These are phyloP conservation scores for Metroxylon sagu DNA, from an alignment of 176 grass and related monocot species.

Conservation along the genomic window DNA sequence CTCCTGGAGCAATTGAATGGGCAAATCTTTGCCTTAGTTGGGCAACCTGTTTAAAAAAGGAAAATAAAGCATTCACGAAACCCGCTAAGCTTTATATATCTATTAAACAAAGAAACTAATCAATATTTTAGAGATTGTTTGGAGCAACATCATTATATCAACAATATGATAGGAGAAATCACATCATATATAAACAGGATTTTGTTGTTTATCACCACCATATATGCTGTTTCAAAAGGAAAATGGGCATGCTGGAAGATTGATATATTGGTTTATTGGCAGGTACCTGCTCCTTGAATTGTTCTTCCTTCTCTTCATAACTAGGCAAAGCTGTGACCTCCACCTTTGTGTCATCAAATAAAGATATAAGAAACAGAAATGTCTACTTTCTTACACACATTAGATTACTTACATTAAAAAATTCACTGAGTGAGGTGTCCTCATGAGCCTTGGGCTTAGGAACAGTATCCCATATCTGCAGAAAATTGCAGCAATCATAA, in stretches of 20 bases:
- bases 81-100: too few species aligned
- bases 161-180: too few species aligned
- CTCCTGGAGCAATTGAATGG: slow-evolving; percentile 60
- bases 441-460: slow-evolving; percentile 70
- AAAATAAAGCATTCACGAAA: neutral
- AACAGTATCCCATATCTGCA: slow-evolving; percentile 82
- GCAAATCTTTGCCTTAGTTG: slow-evolving; percentile 65
- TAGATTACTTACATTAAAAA: slow-evolving; percentile 61
- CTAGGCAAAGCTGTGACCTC: slow-evolving; percentile 74
- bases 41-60: slow-evolving; percentile 38
- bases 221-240: too few species aligned
- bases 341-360: slow-evolving; percentile 34
- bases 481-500: slow-evolving; percentile 6
- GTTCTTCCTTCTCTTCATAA: slow-evolving; percentile 83
- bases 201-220: too few species aligned
- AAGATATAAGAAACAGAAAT: neutral
- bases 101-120: too few species aligned
- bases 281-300: slow-evolving; percentile 75
- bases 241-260: too few species aligned
- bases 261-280: neutral
- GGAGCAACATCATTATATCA: too few species aligned
- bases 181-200: too few species aligned
- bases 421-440: slow-evolving; percentile 70
- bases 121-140: too few species aligned
- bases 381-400: neutral